Evolutionary conservation across 352 stramenopile genomes (phyloP), one percentile per base, ranked within the genome.

Genomic region (Phytophthora meadii): DNA sequence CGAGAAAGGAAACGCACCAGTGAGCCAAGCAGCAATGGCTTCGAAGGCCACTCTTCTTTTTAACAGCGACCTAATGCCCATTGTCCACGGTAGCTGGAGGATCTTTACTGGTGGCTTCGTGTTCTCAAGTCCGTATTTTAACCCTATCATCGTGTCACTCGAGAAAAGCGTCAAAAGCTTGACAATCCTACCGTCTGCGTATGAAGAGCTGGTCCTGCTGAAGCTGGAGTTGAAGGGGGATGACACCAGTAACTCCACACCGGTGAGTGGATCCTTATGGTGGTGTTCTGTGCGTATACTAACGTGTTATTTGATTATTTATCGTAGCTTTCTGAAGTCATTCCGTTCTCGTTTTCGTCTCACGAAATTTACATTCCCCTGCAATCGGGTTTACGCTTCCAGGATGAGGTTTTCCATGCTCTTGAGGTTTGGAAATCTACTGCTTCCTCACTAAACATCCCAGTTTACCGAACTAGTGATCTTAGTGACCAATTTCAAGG

Each of bases 191-290:
- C 58, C 80, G 5, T 88, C 84, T 7, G 40, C 68, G 6, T 72
- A 81, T 27, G 86, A 94, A 54, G 79, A 92, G 36, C 69, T 94
- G n/a, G 64, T 92, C 8, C 54, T 94, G 15, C 39, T 94, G 12
- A 73, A 79, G 30, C 46, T 94, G 24, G 73, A 79, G 2, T 57
- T 94, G 17, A 87, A 83, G 34, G 9, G 47, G 22, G 62, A 86
- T 42, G 28, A 19, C 0, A 28, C 54, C n/a, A 75, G 27, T n/a
- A 28, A 32, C 11, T 52, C 24, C 7, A 82, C 56, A 14, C 65
- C 62, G 14, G 72, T 87, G 72, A 27, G 60, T 59, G 0, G 8
- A 59, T 49, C 10, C 9, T 52, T 30, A 5, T 22, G 27, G 5
- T 52, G 24, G 4, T 51, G 25, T 32, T 53, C 6, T 45, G 6